Evolutionary conservation across 441 rosid genomes (phyloP).

Genomic region (Flueggea neowawraea): DNA sequence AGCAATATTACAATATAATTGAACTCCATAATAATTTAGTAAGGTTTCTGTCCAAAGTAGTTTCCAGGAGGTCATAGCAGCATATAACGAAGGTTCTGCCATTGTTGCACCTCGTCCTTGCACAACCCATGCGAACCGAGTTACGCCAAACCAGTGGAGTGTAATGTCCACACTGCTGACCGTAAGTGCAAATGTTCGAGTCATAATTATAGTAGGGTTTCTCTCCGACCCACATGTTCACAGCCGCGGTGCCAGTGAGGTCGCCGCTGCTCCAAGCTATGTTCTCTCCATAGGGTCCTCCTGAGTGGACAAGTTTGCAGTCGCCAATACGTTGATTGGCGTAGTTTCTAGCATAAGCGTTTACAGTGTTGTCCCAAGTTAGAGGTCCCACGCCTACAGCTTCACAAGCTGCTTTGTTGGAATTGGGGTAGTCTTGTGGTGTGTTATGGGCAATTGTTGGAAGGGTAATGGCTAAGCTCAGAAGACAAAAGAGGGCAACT

Average conservation of each 20-base stretch:
- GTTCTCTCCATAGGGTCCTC: conserved; percentile 54
- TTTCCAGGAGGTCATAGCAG: conserved; percentile 29
- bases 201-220: conserved; percentile 30
- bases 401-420: conserved; percentile 47
- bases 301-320: conserved; percentile 35
- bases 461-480: conserved; percentile 14
- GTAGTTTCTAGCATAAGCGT: too few relatives aligned
- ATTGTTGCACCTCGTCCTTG: conserved; percentile 29
- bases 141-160: conserved; percentile 54
- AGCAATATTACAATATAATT: too few relatives aligned
- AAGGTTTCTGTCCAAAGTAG: conserved; percentile 21
- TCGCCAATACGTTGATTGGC: too few relatives aligned
- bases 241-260: conserved; percentile 38
- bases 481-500: conserved; percentile 7
- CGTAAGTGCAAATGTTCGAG: conserved; percentile 25
- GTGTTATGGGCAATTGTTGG: conserved; percentile 26
- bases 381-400: conserved; percentile 38
- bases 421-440: conserved; percentile 43
- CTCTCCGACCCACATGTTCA: conserved; percentile 44
- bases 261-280: conserved; percentile 40
- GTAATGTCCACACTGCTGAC: conserved; percentile 40
- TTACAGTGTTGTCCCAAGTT: too few relatives aligned
- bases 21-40: not conserved
- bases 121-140: conserved; percentile 44
- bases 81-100: conserved; percentile 17